Percentiles rank a stretch among this genome's conserved stretches.
phyloP scores from a whole-genome alignment of 305 asterid species.

The Petunia hybrid region DNA sequence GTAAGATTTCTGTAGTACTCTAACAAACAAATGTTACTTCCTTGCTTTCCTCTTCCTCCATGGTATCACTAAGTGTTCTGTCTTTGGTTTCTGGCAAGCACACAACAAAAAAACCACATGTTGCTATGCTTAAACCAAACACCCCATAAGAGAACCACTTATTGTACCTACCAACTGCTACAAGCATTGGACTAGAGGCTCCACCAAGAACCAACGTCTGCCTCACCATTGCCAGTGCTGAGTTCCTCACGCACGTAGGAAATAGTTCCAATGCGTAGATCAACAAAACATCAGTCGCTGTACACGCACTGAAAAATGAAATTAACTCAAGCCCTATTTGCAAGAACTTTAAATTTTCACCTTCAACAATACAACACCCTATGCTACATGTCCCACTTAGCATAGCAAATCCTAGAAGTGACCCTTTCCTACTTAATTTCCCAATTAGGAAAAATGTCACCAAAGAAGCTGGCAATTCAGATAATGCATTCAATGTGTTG shows the following conservation, averaged over 20 bases:
- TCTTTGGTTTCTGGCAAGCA: conserved; percentile 44
- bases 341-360: neutral
- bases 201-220: conserved; percentile 43
- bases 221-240: conserved; percentile 46
- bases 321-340: conserved; percentile 43
- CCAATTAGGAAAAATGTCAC: conserved; percentile 29
- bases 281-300: conserved; percentile 33
- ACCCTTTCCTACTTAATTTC: conserved; percentile 33
- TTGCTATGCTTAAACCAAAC: conserved; percentile 33
- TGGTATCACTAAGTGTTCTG: conserved; percentile 31
- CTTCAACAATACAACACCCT: conserved; percentile 7
- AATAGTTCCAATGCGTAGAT: conserved; percentile 44
- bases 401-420: conserved; percentile 30
- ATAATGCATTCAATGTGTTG: conserved; percentile 41
- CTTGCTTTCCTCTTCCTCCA: conserved; percentile 42
- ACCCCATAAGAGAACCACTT: conserved; percentile 37
- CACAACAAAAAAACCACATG: conserved; percentile 37
- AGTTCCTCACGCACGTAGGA: conserved; percentile 48
- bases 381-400: conserved; percentile 40
- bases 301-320: conserved; percentile 38
- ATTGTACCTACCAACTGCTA: conserved; percentile 42
- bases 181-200: conserved; percentile 40
- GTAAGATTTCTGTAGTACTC: too few relatives aligned
- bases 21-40: too few relatives aligned
- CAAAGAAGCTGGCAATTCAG: conserved; percentile 45